These are phyloP conservation scores for Brassica hybrid DNA, from an alignment of 441 rosid genomes.

Conservation along the genomic window DNA sequence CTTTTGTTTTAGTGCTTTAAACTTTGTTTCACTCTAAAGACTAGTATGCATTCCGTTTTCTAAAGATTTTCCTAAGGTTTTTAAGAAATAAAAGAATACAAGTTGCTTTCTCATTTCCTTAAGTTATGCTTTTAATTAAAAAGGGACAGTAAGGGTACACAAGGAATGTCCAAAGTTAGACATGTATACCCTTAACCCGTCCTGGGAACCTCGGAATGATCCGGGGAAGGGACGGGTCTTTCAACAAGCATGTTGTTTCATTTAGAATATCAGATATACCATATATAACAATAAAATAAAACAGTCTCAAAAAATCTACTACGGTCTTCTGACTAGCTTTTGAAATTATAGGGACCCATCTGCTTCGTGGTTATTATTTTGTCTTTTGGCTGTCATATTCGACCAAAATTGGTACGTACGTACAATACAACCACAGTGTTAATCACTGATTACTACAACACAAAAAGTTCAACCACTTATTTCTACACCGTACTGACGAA, in stretches of 20 bases:
- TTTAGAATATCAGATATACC: neutral
- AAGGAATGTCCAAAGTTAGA: too few relatives aligned
- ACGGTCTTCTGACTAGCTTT: slow-evolving; percentile 13
- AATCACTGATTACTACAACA: slow-evolving; percentile 18
- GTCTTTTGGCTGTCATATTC: slow-evolving; percentile 27
- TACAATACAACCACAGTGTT: slow-evolving; percentile 23
- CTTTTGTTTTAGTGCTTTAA: too few relatives aligned
- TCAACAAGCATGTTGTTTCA: slow-evolving; percentile 20
- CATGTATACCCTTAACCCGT: too few relatives aligned
- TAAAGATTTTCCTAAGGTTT: too few relatives aligned
- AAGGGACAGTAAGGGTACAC: too few relatives aligned
- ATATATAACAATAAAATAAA: slow-evolving; percentile 9
- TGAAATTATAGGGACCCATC: slow-evolving; percentile 29
- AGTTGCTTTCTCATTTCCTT: too few relatives aligned
- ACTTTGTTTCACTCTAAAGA: too few relatives aligned
- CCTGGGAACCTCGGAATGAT: too few relatives aligned
- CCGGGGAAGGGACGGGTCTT: too few relatives aligned
- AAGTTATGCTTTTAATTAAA: too few relatives aligned
- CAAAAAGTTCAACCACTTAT: neutral
- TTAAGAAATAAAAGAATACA: too few relatives aligned
- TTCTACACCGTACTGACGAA: slow-evolving; percentile 16
- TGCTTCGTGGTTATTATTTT: slow-evolving; percentile 25
- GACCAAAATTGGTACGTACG: slow-evolving; percentile 4
- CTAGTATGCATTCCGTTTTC: too few relatives aligned
- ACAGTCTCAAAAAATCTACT: neutral